Conservation (phyloP, 371 early-diverging fungal species). For the Coemansia sp. region DNA sequence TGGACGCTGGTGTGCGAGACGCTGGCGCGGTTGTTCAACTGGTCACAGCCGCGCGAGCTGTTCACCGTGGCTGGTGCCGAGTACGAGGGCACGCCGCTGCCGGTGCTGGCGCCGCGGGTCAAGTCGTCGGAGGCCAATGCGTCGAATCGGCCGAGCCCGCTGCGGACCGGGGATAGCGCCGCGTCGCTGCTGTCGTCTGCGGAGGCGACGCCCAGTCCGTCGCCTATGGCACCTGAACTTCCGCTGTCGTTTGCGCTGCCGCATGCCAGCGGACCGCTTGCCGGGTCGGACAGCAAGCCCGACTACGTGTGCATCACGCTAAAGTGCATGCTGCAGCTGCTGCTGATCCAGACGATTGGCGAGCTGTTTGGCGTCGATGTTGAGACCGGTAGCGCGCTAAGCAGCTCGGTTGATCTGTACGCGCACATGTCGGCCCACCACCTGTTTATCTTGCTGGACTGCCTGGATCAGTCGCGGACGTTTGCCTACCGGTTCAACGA, state of each 20-base stretch:
- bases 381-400: conserved; percentile 25
- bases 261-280: neutral
- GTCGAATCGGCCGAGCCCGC: conserved; percentile 36
- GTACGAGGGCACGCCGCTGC: conserved; percentile 14
- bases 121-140: conserved; percentile 5
- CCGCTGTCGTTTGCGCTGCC: neutral
- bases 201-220: conserved; percentile 29
- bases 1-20: conserved; percentile 74
- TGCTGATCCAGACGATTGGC: conserved; percentile 68
- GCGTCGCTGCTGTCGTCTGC: conserved; percentile 31
- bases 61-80: conserved; percentile 58
- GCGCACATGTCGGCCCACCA: conserved; percentile 53
- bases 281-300: conserved; percentile 14
- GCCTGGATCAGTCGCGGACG: conserved; percentile 76
- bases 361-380: conserved; percentile 55
- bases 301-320: conserved; percentile 63
- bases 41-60: conserved; percentile 78
- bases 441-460: conserved; percentile 61
- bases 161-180: conserved; percentile 39
- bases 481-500: conserved; percentile 83
- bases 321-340: conserved; percentile 70
- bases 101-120: conserved; percentile 16
- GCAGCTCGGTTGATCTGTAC: conserved; percentile 24
- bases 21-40: conserved; percentile 68
- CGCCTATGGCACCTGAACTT: neutral